Evolutionary conservation across 2,329 filamentous ascomycete genomes (phyloP).

Genomic region (Thelonectria olida): DNA sequence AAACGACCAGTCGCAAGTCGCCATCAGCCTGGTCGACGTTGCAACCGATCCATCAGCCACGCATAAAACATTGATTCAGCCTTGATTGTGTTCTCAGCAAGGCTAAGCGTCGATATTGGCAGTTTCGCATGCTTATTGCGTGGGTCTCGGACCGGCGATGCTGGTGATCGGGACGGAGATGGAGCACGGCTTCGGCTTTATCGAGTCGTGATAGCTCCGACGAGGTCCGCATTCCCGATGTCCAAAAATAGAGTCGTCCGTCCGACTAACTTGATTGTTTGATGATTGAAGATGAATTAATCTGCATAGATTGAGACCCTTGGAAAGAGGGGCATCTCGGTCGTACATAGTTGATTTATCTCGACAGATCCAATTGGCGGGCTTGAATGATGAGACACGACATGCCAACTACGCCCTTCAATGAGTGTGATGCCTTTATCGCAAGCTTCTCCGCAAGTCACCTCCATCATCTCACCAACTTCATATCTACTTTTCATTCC

Average conservation of each 20-base stretch:
- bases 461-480: background rate
- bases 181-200: constrained; percentile 29
- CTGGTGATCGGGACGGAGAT: constrained; percentile 24
- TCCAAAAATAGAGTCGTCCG: background rate
- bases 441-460: background rate
- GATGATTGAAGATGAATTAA: background rate
- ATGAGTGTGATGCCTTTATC: background rate
- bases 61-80: background rate
- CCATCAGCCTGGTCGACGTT: background rate
- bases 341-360: too few species aligned
- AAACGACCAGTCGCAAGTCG: background rate
- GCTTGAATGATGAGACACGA: too few species aligned
- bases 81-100: background rate
- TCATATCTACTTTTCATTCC: background rate
- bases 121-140: background rate
- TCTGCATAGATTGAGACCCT: too few species aligned
- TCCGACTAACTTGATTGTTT: too few species aligned
- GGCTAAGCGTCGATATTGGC: background rate
- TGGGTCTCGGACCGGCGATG: constrained; percentile 11
- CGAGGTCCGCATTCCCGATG: constrained; percentile 24
- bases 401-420: background rate
- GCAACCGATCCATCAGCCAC: background rate
- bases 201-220: constrained; percentile 21
- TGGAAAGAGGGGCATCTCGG: too few species aligned
- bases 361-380: too few species aligned